These are phyloP conservation scores for Saccharomyces jurei DNA, from an alignment of 805 yeast genomes.

Conservation along the genomic window DNA sequence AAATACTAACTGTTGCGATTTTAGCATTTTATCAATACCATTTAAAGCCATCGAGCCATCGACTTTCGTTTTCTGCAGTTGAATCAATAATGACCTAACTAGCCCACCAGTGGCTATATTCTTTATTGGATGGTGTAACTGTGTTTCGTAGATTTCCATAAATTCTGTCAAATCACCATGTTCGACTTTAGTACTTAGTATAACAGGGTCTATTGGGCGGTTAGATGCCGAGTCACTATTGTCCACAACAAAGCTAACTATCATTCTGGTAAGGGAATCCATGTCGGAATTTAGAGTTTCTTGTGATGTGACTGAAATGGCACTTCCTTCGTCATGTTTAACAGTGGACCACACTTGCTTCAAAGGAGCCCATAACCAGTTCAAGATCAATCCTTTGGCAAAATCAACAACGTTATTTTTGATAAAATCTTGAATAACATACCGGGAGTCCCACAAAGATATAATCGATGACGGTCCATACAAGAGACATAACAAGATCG, in stretches of 20 bases:
- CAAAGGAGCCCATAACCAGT: constrained; percentile 80
- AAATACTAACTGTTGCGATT: constrained; percentile 90
- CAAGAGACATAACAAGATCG: constrained; percentile 32
- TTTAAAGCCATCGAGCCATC: constrained; percentile 85
- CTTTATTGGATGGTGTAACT: constrained; percentile 60
- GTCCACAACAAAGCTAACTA: constrained; percentile 41
- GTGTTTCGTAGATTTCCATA: constrained; percentile 72
- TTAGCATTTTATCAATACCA: constrained; percentile 83
- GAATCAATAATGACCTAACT: constrained; percentile 71
- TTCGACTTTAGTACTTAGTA: constrained; percentile 38
- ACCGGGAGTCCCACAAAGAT: constrained; percentile 43
- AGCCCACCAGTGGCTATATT: constrained; percentile 60
- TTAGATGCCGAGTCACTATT: constrained; percentile 7
- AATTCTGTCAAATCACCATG: constrained; percentile 75
- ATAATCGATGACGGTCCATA: constrained; percentile 48
- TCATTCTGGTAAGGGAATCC: constrained; percentile 81
- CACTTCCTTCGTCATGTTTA: constrained; percentile 70
- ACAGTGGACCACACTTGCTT: constrained; percentile 66
- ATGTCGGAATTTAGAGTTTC: constrained; percentile 73
- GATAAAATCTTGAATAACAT: constrained; percentile 48
- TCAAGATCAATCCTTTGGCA: constrained; percentile 53
- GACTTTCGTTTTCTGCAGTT: constrained; percentile 92
- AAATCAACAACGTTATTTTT: constrained; percentile 57
- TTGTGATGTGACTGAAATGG: constrained; percentile 70
- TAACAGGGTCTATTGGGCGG: constrained; percentile 15